Evolutionary conservation across 1,284 basidiomycete genomes (phyloP).

Genomic region (Boletellus deceptivus): DNA sequence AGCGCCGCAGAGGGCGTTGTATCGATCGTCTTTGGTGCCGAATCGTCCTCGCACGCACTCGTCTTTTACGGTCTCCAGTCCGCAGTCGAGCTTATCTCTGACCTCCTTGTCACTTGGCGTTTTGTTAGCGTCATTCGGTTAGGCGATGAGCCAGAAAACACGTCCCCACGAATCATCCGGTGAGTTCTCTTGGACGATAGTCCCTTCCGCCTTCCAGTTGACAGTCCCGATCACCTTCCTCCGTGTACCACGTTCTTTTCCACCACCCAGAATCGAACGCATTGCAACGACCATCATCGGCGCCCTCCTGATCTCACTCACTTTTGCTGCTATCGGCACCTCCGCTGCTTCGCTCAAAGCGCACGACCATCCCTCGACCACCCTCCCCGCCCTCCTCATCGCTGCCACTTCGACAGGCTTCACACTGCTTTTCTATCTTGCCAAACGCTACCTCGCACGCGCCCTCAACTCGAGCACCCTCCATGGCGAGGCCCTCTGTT

Average conservation of each 20-base stretch:
- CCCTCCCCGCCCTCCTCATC: slow-evolving; percentile 41
- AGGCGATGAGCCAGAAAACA: slow-evolving; percentile 30
- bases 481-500: slow-evolving; percentile 42
- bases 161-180: slow-evolving; percentile 31
- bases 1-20: slow-evolving; percentile 33
- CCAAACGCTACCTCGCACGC: slow-evolving; percentile 44
- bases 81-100: slow-evolving; percentile 45
- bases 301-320: slow-evolving; percentile 36
- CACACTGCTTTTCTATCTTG: slow-evolving; percentile 42
- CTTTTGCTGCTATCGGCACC: slow-evolving; percentile 36
- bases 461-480: slow-evolving; percentile 44
- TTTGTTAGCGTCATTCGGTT: slow-evolving; percentile 35
- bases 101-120: slow-evolving; percentile 42
- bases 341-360: slow-evolving; percentile 36
- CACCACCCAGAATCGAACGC: slow-evolving; percentile 38
- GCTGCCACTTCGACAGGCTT: slow-evolving; percentile 40
- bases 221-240: background rate
- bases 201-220: background rate
- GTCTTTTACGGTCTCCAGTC: slow-evolving; percentile 53
- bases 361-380: slow-evolving; percentile 38
- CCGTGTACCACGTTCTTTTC: background rate
- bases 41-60: slow-evolving; percentile 45
- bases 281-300: slow-evolving; percentile 38
- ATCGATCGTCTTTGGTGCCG: slow-evolving; percentile 44
- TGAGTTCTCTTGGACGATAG: slow-evolving; percentile 8